Conservation (phyloP, 2,329 filamentous ascomycete genomes). For the Biscogniauxia mediterranea region DNA sequence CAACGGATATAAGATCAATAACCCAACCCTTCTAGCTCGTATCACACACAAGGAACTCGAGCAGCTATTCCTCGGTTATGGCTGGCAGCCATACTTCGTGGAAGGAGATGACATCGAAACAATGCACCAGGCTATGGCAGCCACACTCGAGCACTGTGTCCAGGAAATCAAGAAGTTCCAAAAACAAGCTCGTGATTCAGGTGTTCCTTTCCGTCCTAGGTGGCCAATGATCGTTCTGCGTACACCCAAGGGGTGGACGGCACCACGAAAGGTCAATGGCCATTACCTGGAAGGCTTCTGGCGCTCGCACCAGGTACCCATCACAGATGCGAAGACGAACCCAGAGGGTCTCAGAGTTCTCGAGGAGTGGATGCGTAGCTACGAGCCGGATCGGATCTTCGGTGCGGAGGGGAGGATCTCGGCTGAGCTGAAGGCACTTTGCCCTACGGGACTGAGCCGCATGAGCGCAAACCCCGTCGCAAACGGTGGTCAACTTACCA, state of each 20-base stretch:
- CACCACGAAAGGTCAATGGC: conserved; percentile 67
- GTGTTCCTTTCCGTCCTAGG: conserved; percentile 65
- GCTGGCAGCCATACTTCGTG: conserved; percentile 78
- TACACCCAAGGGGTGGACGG: conserved; percentile 79
- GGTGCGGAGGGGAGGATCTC: conserved; percentile 62
- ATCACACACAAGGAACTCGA: conserved; percentile 73
- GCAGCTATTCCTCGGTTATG: conserved; percentile 69
- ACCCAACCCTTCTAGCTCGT: conserved; percentile 70
- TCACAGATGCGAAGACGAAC: conserved; percentile 67
- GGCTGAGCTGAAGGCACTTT: conserved; percentile 60
- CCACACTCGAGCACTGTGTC: conserved; percentile 71
- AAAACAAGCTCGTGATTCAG: conserved; percentile 68
- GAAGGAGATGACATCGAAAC: conserved; percentile 70
- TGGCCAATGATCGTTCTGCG: conserved; percentile 81
- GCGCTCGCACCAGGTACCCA: conserved; percentile 75
- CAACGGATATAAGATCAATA: conserved; percentile 85
- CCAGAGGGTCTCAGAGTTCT: conserved; percentile 64
- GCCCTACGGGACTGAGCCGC: conserved; percentile 62
- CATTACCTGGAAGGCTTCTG: conserved; percentile 76
- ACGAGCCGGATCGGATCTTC: conserved; percentile 72
- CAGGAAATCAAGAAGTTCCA: conserved; percentile 67
- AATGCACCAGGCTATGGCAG: conserved; percentile 82
- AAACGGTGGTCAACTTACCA: conserved; percentile 67
- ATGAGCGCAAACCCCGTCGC: conserved; percentile 78
- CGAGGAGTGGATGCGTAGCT: conserved; percentile 75